Base-by-base conservation (phyloP, 768 basidiomycete species). In the Gymnopilus dilepis region DNA sequence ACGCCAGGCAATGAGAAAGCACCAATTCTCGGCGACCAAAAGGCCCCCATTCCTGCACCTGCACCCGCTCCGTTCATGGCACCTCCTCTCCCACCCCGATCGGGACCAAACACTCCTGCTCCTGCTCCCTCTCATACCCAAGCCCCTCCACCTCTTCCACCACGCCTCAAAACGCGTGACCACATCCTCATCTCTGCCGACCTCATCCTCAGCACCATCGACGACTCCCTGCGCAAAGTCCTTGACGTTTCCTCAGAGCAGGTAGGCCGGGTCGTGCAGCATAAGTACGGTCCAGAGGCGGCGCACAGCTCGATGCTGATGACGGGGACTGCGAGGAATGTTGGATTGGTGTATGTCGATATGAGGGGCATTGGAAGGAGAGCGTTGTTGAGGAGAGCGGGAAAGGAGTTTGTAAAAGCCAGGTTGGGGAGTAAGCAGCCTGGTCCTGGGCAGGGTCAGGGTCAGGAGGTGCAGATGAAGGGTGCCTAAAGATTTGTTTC, bases 331-430 rank as follows among this genome's bases (percentile, higher is more conserved):
- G 88, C 87, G 33, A 78, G 84, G 62, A 92, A 93, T 73, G 85
- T 91, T 12, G 87, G 83, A 3, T 77, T 92, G 37, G 88, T 94
- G 21, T 94, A 92, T 73, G 82, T 93, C 40, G 91, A 93, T 70
- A 81, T 89, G 78, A 74, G 81, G 1, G 90, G 91, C 0, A 84
- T 94, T 37, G 91, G 90, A 8, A 77, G 90, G 59, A 77, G 84
- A 47, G 91, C 90, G 12, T 72, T 94, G 55, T 72, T 94, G 69
- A 88, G 80, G 77, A 82, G 80, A 60, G 85, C 81, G 0, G 87
- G 86, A 19, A 85, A 77, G 78, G 80, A 82, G 41, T 86, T 82
- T 66, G 77, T 89, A 22, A 86, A 83, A 68, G 82, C 77, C 13
- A 71, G 75, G 42, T 17, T 73, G 3, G 58, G 68, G 11, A 70